Base-by-base conservation (phyloP, 2,329 filamentous ascomycete genomes). In the Rugonectria rugulosa region DNA sequence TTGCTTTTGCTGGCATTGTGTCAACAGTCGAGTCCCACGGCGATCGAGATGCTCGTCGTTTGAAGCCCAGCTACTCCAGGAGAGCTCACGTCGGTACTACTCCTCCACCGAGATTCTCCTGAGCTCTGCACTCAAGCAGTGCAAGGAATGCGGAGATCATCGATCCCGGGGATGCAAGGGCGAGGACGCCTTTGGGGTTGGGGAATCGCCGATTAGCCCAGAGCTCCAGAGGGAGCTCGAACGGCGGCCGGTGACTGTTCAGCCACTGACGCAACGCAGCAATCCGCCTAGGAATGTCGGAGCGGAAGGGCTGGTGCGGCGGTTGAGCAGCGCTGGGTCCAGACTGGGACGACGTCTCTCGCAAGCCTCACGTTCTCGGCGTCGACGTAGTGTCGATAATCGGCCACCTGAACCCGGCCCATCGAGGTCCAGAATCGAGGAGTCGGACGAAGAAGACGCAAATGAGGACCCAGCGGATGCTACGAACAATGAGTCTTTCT, bases 1-100 rank as follows among this genome's bases (percentile, higher is more conserved):
- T 12, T 64, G 62, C 17, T 29, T 65, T 31, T 65, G 61, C 17
- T 59, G 61, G 62, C 45, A 38, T 21, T 67, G 64, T 37, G 57
- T 66, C 11, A 36, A 53, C n/a, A 49, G 53, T 8, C 45, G 54
- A 15, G 50, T 38, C 43, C 7, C 32, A 15, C 10, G 21, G 48
- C 14, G 34, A 7, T 32, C 32, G 60, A 29, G 27, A 36, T 14
- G 8, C 38, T 23, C 43, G 34, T 37, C 40, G 9, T 26, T 24
- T 21, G 53, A 42, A 24, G 45, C 40, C 27, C 24, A 36, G 6
- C 15, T 37, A 9, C 19, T 34, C 20, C 43, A 46, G 14, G 57
- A 66, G 44, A 42, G 44, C 12, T 15, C 19, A 19, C 38, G 44
- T 17, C 48, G 56, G 9, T 32, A 19, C 24, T 14, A 26, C 14